Evolutionary conservation across 805 yeast species (phyloP).

Genomic region (Lachancea thermotolerans): DNA sequence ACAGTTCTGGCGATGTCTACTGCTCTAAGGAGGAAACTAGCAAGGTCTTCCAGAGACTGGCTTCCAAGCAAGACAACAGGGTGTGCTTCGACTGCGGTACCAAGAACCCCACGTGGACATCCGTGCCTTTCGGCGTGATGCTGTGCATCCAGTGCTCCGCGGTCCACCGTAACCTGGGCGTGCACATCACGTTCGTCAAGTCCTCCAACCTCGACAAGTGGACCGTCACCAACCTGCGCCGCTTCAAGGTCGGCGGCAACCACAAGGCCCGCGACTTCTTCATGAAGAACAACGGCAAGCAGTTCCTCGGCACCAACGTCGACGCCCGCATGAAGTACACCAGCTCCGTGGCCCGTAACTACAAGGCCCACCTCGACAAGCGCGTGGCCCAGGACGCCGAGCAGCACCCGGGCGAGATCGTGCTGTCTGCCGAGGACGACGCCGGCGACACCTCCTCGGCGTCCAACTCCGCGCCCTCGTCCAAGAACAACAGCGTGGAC

Average conservation of each 20-base stretch:
- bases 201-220: constrained; percentile 90
- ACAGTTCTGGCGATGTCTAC: constrained; percentile 30
- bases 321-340: constrained; percentile 77
- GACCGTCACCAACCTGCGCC: constrained; percentile 83
- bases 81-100: constrained; percentile 91
- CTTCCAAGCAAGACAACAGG: constrained; percentile 64
- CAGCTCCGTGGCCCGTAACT: constrained; percentile 69
- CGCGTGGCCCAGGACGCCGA: constrained; percentile 60
- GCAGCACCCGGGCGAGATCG: constrained; percentile 66
- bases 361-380: constrained; percentile 71
- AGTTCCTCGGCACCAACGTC: constrained; percentile 44
- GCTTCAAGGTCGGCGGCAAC: constrained; percentile 93
- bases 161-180: constrained; percentile 92
- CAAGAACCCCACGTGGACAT: constrained; percentile 97
- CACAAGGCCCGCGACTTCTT: constrained; percentile 77
- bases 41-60: constrained; percentile 55
- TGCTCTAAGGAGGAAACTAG: constrained; percentile 67
- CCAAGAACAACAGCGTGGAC: constrained; percentile 48
- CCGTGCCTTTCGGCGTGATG: constrained; percentile 91
- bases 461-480: constrained; percentile 27
- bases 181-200: constrained; percentile 91
- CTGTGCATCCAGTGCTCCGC: constrained; percentile 93
- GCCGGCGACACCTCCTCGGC: constrained; percentile 17
- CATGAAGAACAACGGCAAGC: constrained; percentile 78
- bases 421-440: constrained; percentile 34